Evolutionary conservation across 176 grass and related monocot genomes (phyloP).

Genomic region (Carex myosuroides): DNA sequence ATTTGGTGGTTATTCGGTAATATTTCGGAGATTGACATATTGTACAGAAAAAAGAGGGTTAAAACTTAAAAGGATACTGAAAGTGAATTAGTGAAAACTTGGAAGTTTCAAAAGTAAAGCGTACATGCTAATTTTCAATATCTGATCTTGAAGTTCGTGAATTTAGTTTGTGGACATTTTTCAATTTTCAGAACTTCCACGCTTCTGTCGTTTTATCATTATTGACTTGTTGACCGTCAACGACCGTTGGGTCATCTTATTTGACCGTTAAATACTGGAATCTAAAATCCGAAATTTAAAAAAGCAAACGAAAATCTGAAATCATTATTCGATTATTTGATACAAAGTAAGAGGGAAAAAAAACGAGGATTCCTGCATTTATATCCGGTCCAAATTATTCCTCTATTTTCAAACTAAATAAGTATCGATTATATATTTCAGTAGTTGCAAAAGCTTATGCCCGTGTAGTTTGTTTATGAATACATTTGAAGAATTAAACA

Average conservation of each 20-base stretch:
- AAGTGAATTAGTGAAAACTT: constrained; percentile 1
- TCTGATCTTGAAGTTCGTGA: neutral
- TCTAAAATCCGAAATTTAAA: too few species aligned
- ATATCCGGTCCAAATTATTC: too few species aligned
- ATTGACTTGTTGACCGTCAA: neutral
- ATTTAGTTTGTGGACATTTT: neutral
- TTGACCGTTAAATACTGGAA: neutral
- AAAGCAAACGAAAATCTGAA: too few species aligned
- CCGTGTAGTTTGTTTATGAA: too few species aligned
- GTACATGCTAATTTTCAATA: neutral
- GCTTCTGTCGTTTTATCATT: neutral
- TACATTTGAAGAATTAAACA: too few species aligned
- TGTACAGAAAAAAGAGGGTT: constrained; percentile 23
- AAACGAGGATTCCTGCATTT: too few species aligned
- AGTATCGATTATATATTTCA: too few species aligned
- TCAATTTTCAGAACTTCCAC: neutral
- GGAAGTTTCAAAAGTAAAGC: neutral
- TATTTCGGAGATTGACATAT: neutral
- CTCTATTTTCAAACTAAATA: too few species aligned
- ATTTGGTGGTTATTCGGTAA: neutral
- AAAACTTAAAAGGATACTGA: neutral
- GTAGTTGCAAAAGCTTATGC: too few species aligned
- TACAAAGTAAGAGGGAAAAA: too few species aligned
- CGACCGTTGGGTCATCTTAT: neutral
- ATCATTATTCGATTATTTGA: too few species aligned